These are phyloP conservation scores for Neospora caninum DNA, from an alignment of 169 alveolate species.

Conservation along the genomic window DNA sequence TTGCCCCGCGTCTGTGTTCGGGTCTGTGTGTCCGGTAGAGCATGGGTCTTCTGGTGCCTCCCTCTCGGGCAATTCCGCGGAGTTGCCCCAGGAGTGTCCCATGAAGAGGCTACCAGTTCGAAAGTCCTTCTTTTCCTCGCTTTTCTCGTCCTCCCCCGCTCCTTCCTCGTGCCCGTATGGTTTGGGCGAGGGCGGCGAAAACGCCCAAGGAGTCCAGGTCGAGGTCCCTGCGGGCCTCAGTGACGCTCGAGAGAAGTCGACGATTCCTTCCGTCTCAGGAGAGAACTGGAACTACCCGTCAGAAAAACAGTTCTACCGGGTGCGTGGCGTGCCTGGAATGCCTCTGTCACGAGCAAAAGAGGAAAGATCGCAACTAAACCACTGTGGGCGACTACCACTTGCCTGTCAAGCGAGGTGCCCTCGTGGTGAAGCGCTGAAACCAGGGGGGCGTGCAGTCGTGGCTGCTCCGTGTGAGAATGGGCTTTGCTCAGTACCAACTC, in stretches of 20 bases:
- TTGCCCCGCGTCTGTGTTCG: no score
- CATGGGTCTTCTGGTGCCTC: not conserved
- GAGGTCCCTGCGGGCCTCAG: conserved; percentile 26
- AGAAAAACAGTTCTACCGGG: conserved; percentile 48
- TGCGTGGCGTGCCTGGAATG: not conserved
- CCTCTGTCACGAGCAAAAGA: no score
- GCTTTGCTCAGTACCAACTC: no score
- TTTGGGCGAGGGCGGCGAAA: not conserved
- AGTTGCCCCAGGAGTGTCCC: not conserved
- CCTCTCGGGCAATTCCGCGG: not conserved
- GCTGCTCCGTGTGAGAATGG: no score
- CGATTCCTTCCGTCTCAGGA: conserved; percentile 60
- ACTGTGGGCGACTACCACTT: no score
- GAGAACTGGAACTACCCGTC: conserved; percentile 68
- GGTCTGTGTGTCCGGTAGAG: no score
- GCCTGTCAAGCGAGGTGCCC: no score
- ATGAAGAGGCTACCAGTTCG: not conserved
- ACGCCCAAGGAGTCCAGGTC: not conserved
- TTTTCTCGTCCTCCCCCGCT: not conserved
- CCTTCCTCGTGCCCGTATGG: not conserved
- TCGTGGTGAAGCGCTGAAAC: no score
- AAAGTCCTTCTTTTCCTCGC: not conserved
- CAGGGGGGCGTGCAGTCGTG: no score
- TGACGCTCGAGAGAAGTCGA: conserved; percentile 40
- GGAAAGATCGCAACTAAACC: no score